A percentile compares a stretch with the other conserved stretches of the same genome.
Conservation (phyloP, 2,329 filamentous ascomycete genomes). For the Magnaporthiopsis incrustans region DNA sequence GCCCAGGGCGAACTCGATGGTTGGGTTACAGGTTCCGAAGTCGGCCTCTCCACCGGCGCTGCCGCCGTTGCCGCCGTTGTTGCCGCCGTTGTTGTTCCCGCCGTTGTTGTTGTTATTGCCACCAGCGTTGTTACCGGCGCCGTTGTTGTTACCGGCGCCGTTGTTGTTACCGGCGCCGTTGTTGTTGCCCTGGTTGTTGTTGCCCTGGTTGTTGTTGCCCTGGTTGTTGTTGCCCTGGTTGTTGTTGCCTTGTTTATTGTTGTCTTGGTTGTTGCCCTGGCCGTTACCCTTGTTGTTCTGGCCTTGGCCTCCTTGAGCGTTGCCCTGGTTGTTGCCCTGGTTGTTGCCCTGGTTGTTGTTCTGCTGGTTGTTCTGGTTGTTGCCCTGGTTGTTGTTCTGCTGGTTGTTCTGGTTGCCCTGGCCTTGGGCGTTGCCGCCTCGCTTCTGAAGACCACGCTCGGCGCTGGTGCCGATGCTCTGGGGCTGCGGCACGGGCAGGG, state of each 20-base stretch:
- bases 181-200: constrained; percentile 7
- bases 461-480: not conserved
- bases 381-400: not conserved
- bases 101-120: constrained; percentile 10
- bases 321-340: not conserved
- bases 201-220: constrained; percentile 1
- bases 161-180: constrained; percentile 8
- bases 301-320: too few species aligned
- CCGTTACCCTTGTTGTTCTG: not conserved
- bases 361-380: not conserved
- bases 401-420: not conserved
- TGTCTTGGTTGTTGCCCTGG: too few species aligned
- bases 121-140: constrained; percentile 8
- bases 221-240: too few species aligned
- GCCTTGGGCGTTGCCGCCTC: too few species aligned
- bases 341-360: not conserved
- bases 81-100: constrained; percentile 11
- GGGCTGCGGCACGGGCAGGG: constrained; percentile 4
- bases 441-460: not conserved
- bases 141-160: constrained; percentile 9
- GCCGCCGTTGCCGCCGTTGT: constrained; percentile 10
- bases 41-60: constrained; percentile 29
- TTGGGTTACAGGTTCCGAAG: constrained; percentile 47
- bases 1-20: constrained; percentile 52
- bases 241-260: too few species aligned